Evolutionary conservation across 441 rosid genomes (phyloP), one percentile per base, ranked within the genome.

Genomic region (Omphalea diandra): DNA sequence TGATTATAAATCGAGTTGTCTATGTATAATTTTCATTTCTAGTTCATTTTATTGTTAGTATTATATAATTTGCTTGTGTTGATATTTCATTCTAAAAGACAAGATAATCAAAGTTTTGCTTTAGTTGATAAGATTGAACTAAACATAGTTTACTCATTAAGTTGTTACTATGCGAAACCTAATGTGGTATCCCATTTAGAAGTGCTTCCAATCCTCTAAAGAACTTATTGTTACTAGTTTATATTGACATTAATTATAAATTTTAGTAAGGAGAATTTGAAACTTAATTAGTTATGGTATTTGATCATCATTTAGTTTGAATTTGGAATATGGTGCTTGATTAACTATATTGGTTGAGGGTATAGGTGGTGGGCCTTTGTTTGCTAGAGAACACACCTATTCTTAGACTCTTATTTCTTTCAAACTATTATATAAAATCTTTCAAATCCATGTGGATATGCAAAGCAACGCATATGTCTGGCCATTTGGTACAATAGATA

Each of bases 391-490:
- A 44, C 64, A 50, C 64, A 44, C 43, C 18, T 22, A 29, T 73
- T 72, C 53, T 60, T 57, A 57, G 49, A 53, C 71, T 62, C 46
- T 61, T 68, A 32, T 83, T 38, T 62, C 63, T 47, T 72, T 70
- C 22, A 55, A 53, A 57, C 75, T 65, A 70, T 33, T 65, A n/a
- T 69, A 73, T 75, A 57, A 67, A 75, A 69, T 7, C 74, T 77
- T 72, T 84, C 76, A 78, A 64, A 74, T 80, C 65, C 78, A 83
- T 88, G 85, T 76, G 93, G 89, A 91, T 81, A 84, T 83, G 76
- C 96, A 89, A 82, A 81, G 84, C 75, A 88, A 81, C 82, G 81
- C 84, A 70, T 75, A 81, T 64, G 86, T 79, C 65, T 88, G 94
- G 81, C 81, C 88, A 82, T 73, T 97, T 56, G 89, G 85, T 74